Base-by-base conservation (phyloP, 2,329 filamentous ascomycete species). In the Colletotrichum sp. region DNA sequence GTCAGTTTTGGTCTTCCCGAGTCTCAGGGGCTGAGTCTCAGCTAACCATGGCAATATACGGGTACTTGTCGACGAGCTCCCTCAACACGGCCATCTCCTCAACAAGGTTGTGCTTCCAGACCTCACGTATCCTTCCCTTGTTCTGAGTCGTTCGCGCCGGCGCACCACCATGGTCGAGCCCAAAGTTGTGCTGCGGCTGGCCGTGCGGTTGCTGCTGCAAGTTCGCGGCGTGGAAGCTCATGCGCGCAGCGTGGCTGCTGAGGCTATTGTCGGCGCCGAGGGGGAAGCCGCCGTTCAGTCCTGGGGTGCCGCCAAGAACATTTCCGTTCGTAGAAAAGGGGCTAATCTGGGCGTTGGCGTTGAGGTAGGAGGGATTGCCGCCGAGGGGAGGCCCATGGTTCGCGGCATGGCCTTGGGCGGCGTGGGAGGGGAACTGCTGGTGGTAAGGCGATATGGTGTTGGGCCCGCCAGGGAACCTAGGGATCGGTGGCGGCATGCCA, bases 21-120 rank as follows among this genome's bases (percentile, higher is more conserved):
- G 27, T 29, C 4, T n/a, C 59, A 13, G n/a, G n/a, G 43, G 55
- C 33, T 43, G 27, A 34, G 55, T 24, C 51, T 63, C 63, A 61
- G 54, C 93, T 87, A 87, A 98, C 96, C 97, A 99, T 98, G 79
- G 96, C 96, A 84, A 99, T 96, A 82, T 97, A 98, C 55, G 95
- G 95, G 83, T 97, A 98, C 80, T 94, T 94, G 75, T 98, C 94
- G 76, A 98, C 92, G 79, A 98, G 86, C 73, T 94, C 91, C 82
- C 96, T 90, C 78, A 99, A 84, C 64, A 94, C 87, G 11, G 91
- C 93, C 93, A 99, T 97, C 86, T 99, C 97, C 81, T 97, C 94
- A 31, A 94, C 91, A 76, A 98, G 85, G 80, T 98, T 98, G 78
- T 95, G 91, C 82, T 93, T 94, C 97, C 97, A 99, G 51, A 99